Base-by-base conservation (phyloP, 1,139 yeast genomes). In the Geotrichum cucujoidarum region DNA sequence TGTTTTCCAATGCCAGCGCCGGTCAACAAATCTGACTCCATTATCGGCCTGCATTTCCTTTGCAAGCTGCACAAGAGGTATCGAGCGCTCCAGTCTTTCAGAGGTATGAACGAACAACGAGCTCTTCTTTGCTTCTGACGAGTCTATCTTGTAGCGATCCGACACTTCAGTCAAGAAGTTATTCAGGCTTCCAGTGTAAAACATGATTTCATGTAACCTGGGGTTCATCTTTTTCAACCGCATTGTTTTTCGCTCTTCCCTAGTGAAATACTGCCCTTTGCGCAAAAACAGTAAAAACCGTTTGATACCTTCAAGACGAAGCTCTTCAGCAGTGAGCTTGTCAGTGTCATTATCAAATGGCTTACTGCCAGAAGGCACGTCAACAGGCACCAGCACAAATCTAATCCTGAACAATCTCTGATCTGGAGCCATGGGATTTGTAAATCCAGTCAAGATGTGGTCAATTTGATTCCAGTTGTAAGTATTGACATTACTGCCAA, bases 381-480 rank as follows among this genome's bases (percentile, higher is more conserved):
- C 84, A 0, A 87, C 72, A 0, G 97, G 97, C 4, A 71, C 60
- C 27, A 92, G 74, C 10, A 89, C 96, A 64, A 89, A 87, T 59
- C 94, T 83, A 65, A 90, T 78, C 50, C 83, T 72, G 63, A 81
- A 84, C 42, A 77, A 76, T 50, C 75, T 76, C 46, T 76, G 72
- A n/a, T 74, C 75, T 34, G 78, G 65, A 73, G 20, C 77, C 75
- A 58, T 70, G 1, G 80, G 77, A 58, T 87, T 95, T 32, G 83
- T 89, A 63, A 83, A 87, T 0, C 98, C 98, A 1, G 97, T 96
- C 21, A 92, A 66, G 21, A 79, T 75, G 61, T 89, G 97, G 67
- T 94, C 99, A 54, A 89, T 74, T 54, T 83, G 84, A 59, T 90
- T 90, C 98, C 98, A 94, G 55, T 89, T 89, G 54, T 80, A 77